Evolutionary conservation across 495 filamentous ascomycete species (phyloP).

Genomic region (Glarea lozoyensis): DNA sequence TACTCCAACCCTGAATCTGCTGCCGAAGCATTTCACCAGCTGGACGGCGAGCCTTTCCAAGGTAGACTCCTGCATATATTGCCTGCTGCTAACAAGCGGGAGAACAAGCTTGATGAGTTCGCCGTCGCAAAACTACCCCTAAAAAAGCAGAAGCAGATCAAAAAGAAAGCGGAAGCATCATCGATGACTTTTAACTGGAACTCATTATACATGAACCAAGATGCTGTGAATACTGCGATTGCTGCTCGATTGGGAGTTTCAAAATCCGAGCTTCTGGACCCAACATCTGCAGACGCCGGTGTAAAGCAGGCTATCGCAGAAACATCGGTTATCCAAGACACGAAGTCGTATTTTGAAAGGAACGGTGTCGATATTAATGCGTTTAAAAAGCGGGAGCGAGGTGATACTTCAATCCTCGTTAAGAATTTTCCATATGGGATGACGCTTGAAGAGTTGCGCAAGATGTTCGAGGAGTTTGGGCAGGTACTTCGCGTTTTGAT

Average conservation of each 20-base stretch:
- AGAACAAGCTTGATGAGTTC: constrained; percentile 76
- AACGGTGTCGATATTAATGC: constrained; percentile 87
- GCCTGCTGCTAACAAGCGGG: constrained; percentile 68
- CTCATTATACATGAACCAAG: constrained; percentile 93
- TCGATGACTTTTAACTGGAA: constrained; percentile 90
- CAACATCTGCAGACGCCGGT: constrained; percentile 84
- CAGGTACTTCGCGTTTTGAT: constrained; percentile 70
- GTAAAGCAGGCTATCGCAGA: constrained; percentile 96
- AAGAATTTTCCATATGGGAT: constrained; percentile 92
- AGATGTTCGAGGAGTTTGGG: constrained; percentile 64
- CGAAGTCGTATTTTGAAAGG: constrained; percentile 76
- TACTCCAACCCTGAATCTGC: constrained; percentile 62
- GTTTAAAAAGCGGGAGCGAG: constrained; percentile 74
- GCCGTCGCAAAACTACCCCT: constrained; percentile 79
- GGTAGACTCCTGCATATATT: constrained; percentile 86
- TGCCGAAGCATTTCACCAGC: constrained; percentile 59
- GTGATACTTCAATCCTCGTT: constrained; percentile 80
- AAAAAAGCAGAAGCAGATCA: constrained; percentile 87
- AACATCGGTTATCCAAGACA: constrained; percentile 92
- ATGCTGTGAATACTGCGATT: constrained; percentile 88
- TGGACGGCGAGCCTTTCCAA: constrained; percentile 81
- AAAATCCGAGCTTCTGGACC: constrained; percentile 86
- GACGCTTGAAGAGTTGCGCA: constrained; percentile 54
- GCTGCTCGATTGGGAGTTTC: constrained; percentile 77
- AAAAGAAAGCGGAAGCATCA: constrained; percentile 67